Percentiles rank a stretch among this genome's conserved stretches.
phyloP scores from a whole-genome alignment of 2,329 filamentous ascomycete genomes.

The Didymella glomerata region DNA sequence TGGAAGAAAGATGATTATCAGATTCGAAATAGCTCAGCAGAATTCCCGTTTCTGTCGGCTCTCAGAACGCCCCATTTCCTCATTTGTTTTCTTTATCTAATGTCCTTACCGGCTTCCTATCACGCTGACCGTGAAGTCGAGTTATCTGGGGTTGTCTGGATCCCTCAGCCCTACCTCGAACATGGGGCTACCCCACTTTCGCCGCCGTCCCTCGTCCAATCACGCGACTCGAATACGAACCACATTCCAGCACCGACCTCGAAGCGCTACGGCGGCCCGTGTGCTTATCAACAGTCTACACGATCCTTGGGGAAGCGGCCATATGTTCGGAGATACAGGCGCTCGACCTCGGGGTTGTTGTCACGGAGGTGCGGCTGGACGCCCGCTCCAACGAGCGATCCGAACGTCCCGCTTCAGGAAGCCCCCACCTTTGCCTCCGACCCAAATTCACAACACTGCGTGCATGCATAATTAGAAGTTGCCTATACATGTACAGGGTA shows the following conservation, averaged over 20 bases:
- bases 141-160: not conserved
- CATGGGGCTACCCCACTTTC: not conserved
- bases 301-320: not conserved
- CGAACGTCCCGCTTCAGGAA: not conserved
- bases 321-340: not conserved
- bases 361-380: not conserved
- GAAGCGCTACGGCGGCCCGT: not conserved
- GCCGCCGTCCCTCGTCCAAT: not conserved
- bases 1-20: too few relatives aligned
- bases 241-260: not conserved
- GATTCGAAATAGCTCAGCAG: not conserved
- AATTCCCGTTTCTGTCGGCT: too few relatives aligned
- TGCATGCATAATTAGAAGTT: not conserved
- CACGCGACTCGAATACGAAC: not conserved
- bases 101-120: not conserved
- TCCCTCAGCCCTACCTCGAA: not conserved
- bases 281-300: not conserved
- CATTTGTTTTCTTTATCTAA: not conserved
- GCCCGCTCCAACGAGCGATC: not conserved
- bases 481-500: not conserved
- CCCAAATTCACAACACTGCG: not conserved
- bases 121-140: not conserved
- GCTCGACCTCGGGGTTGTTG: not conserved
- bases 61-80: not conserved
- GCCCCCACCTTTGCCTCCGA: not conserved